These are phyloP conservation scores for Prunus armeniaca DNA, from an alignment of 306 rosid genomes.

Conservation along the genomic window DNA sequence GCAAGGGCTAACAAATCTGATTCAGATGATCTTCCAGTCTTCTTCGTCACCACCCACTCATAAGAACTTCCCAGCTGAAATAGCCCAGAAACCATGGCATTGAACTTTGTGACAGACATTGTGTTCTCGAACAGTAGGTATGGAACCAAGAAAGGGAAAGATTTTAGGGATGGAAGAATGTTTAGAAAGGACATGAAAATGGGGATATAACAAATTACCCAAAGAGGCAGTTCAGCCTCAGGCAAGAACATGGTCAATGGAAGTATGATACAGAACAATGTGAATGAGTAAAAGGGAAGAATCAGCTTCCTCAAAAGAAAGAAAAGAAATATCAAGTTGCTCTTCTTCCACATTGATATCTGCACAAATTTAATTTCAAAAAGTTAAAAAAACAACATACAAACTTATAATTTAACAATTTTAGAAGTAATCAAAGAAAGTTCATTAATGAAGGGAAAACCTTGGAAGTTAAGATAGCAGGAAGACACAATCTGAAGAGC, in stretches of 20 bases:
- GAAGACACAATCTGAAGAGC: constrained; percentile 87
- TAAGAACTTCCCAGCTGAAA: constrained; percentile 95
- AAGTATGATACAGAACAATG: constrained; percentile 86
- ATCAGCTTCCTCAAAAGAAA: constrained; percentile 89
- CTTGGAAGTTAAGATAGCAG: constrained; percentile 80
- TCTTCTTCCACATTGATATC: constrained; percentile 81
- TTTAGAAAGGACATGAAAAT: constrained; percentile 85
- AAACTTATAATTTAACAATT: not conserved
- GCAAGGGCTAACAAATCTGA: constrained; percentile 79
- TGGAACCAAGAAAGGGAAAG: constrained; percentile 90
- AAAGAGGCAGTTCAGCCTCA: constrained; percentile 88
- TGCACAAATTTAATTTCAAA: constrained; percentile 38
- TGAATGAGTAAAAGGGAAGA: constrained; percentile 97
- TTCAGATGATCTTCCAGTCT: constrained; percentile 91
- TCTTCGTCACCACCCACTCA: constrained; percentile 98
- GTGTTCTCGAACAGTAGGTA: constrained; percentile 97
- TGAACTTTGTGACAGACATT: constrained; percentile 98
- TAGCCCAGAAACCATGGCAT: constrained; percentile 94
- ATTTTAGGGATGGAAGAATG: constrained; percentile 95
- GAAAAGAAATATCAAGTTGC: constrained; percentile 88
- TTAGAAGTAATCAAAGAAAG: not conserved
- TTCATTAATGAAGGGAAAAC: constrained; percentile 23
- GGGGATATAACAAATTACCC: constrained; percentile 96
- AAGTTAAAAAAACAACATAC: not conserved
- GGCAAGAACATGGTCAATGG: constrained; percentile 98